Conservation (phyloP, 345 rosid genomes). For the Pistacia integerrima region DNA sequence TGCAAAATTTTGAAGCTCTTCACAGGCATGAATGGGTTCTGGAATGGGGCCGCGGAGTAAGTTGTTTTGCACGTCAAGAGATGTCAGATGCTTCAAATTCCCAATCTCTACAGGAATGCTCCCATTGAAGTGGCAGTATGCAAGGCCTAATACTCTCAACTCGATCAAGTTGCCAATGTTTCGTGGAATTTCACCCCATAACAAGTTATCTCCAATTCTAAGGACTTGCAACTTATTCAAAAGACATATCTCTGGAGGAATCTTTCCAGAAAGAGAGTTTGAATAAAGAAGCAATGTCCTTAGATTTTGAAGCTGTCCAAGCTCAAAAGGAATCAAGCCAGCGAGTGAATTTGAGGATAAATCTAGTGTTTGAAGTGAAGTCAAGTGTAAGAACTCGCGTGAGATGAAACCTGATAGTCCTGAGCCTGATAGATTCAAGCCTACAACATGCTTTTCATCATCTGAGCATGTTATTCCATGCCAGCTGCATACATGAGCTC, state of each 20-base stretch:
- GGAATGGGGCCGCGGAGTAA: constrained; percentile 66
- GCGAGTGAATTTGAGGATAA: constrained; percentile 59
- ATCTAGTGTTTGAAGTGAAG: constrained; percentile 63
- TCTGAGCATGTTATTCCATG: constrained; percentile 65
- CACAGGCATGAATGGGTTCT: constrained; percentile 46
- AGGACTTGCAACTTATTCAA: constrained; percentile 63
- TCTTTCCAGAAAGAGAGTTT: constrained; percentile 64
- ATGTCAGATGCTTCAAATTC: constrained; percentile 47
- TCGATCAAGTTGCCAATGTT: constrained; percentile 60
- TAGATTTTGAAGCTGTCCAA: constrained; percentile 67
- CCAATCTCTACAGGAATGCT: constrained; percentile 76
- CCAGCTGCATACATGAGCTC: constrained; percentile 60
- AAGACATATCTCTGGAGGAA: constrained; percentile 62
- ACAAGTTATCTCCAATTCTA: constrained; percentile 64
- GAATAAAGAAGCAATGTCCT: constrained; percentile 58
- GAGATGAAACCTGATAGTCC: constrained; percentile 70
- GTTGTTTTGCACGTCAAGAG: constrained; percentile 63
- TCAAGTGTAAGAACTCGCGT: constrained; percentile 42
- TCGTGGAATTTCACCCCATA: constrained; percentile 57
- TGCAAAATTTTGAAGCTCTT: constrained; percentile 48
- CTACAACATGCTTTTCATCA: constrained; percentile 43
- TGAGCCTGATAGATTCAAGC: constrained; percentile 63
- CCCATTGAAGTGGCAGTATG: constrained; percentile 69
- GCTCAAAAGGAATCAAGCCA: constrained; percentile 63
- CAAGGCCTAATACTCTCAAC: constrained; percentile 58